Base-by-base conservation (phyloP, 805 yeast genomes). In the Cyberlindnera xylosilytica region DNA sequence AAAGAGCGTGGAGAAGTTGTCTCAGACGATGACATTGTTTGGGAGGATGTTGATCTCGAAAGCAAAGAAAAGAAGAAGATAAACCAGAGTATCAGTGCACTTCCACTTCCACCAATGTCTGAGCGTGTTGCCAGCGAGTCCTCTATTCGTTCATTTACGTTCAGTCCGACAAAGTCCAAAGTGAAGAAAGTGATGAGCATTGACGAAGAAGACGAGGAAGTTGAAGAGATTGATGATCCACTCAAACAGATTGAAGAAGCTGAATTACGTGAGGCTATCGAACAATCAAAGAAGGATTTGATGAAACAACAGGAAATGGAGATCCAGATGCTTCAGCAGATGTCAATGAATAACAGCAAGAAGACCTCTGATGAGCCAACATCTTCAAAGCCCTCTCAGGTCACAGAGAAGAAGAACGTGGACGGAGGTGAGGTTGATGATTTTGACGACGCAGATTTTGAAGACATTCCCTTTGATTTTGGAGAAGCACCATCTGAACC, bases 1-100 rank as follows among this genome's bases (percentile, higher is more conserved):
- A 32, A 40, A 38, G 53, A 47, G 10, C 38, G 36, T 19, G 44
- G 43, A 16, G 44, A 42, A 6, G 19, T 20, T 17, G 68, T 59
- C 1, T 66, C 60, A n/a, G 66, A 58, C 12, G 70, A 62, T 28
- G 75, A 69, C 12, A 65, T 72, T 20, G 89, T 81, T 32, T 81
- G 86, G 81, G 90, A 85, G 53, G 95, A 86, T 49, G 84, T 85
- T 4, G 72, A 71, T 11, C 43, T 73, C 8, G 60, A 6, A 6
- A 29, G 63, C 23, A 44, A 54, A 1, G 52, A 53, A 33, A 45
- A 42, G 29, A 46, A 51, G 10, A 46, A 46, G 23, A 52, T 55
- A 33, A 69, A 68, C 49, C 69, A 62, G 36, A 71, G 81, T 2
- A 57, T 74, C 9, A 65, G 66, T 36, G 63, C 72, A 2, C 56